phyloP scores from a whole-genome alignment of 78 protist species.

The Dictyostelium capitatum region DNA sequence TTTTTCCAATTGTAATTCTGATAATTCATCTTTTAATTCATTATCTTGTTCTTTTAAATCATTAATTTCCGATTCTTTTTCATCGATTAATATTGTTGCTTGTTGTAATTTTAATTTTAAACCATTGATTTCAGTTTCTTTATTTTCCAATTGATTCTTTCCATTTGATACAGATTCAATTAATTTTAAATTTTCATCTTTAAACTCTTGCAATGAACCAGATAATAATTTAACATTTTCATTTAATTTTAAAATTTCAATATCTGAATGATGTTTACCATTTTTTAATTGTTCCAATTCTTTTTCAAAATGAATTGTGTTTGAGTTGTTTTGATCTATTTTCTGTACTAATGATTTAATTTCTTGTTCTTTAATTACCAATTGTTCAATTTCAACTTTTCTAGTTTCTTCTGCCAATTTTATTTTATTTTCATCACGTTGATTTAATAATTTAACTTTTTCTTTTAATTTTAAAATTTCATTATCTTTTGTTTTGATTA shows the following conservation, averaged over 20 bases:
- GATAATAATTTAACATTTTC: neutral
- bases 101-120: neutral
- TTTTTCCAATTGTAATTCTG: no score
- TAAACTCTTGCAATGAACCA: neutral
- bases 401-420: neutral
- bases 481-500: conserved; percentile 37
- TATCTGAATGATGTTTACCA: neutral
- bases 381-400: neutral
- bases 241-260: conserved; percentile 13
- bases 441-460: conserved; percentile 9
- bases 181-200: neutral
- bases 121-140: neutral
- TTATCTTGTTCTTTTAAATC: neutral
- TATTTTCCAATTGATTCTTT: neutral
- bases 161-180: neutral
- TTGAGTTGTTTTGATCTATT: neutral
- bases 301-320: neutral
- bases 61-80: neutral
- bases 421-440: neutral
- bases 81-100: neutral
- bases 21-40: no score
- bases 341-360: neutral
- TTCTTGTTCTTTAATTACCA: neutral
- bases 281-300: neutral
- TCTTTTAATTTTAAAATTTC: conserved; percentile 33